These are phyloP conservation scores for Malus orientalis DNA, from an alignment of 306 rosid species.

Conservation along the genomic window DNA sequence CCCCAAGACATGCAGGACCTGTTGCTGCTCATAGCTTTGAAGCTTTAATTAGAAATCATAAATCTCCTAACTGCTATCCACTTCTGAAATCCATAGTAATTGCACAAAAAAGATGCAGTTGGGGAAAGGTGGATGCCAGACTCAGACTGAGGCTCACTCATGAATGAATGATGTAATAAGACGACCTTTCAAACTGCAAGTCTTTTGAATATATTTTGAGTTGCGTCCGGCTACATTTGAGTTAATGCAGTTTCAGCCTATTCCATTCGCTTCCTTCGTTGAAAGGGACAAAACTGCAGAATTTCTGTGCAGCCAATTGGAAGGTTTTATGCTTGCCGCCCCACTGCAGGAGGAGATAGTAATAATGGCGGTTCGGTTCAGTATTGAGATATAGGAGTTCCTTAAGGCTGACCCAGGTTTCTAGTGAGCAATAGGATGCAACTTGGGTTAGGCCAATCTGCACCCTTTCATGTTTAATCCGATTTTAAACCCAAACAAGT, in stretches of 20 bases:
- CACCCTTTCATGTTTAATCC: no score
- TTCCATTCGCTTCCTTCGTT: slow-evolving; percentile 7
- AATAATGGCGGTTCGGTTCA: background rate
- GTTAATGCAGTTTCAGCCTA: background rate
- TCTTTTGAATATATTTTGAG: background rate
- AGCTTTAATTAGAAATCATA: slow-evolving; percentile 8
- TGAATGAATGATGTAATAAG: background rate
- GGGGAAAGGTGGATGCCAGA: slow-evolving; percentile 11
- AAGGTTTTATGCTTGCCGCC: background rate
- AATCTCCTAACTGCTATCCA: slow-evolving; percentile 24
- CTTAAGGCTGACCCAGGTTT: background rate
- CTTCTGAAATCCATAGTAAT: slow-evolving; percentile 28
- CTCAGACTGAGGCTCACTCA: background rate
- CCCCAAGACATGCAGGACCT: background rate
- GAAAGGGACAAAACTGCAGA: background rate
- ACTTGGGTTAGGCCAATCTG: no score
- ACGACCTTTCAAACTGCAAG: slow-evolving; percentile 2
- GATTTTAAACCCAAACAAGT: no score
- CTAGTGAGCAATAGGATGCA: no score
- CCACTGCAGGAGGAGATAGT: background rate
- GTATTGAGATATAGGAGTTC: background rate
- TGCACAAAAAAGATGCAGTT: slow-evolving; percentile 15
- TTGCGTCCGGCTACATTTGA: background rate
- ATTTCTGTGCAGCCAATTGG: background rate
- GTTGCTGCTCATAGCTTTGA: background rate